These are phyloP conservation scores for Globisporangium recalcitrans DNA, from an alignment of 352 stramenopile species.

Conservation along the genomic window DNA sequence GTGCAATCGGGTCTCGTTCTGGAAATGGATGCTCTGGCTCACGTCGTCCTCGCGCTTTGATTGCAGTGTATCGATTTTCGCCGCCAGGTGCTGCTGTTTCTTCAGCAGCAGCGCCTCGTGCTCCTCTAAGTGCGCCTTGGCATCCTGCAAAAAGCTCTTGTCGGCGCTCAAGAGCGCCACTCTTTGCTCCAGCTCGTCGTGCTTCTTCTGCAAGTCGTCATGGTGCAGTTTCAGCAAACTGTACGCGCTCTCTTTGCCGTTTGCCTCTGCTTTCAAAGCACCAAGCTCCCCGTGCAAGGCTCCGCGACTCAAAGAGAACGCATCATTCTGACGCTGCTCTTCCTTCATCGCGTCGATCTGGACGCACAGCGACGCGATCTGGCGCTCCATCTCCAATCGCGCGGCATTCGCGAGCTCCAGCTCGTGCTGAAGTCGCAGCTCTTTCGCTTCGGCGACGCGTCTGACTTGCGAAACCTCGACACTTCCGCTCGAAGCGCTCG, in stretches of 20 bases:
- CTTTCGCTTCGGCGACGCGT: conserved; percentile 28
- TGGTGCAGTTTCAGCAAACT: conserved; percentile 19
- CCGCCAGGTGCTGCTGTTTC: conserved; percentile 34
- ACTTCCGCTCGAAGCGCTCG: conserved; percentile 20
- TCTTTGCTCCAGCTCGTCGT: conserved; percentile 31
- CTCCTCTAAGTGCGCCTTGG: conserved; percentile 50
- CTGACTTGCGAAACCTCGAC: conserved; percentile 30
- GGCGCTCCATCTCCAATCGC: conserved; percentile 41
- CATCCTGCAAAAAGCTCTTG: conserved; percentile 56
- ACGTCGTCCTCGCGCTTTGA: conserved; percentile 34
- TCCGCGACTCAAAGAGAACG: conserved; percentile 20
- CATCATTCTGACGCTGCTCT: conserved; percentile 28
- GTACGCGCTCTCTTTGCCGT: conserved; percentile 14
- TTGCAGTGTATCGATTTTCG: conserved; percentile 32
- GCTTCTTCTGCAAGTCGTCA: conserved; percentile 20
- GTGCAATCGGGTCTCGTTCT: conserved; percentile 52
- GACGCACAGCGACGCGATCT: conserved; percentile 37
- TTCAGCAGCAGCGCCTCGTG: conserved; percentile 35
- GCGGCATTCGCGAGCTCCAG: conserved; percentile 47
- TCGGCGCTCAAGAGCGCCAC: conserved; percentile 45
- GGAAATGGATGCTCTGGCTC: conserved; percentile 31
- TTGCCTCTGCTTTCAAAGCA: conserved; percentile 26
- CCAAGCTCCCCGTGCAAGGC: conserved; percentile 35
- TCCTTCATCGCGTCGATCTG: conserved; percentile 50
- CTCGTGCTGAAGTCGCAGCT: conserved; percentile 39